Percentiles rank a stretch among this genome's conserved stretches.
phyloP scores from a whole-genome alignment of 352 stramenopile species.

The Globisporangium uncinulatum region DNA sequence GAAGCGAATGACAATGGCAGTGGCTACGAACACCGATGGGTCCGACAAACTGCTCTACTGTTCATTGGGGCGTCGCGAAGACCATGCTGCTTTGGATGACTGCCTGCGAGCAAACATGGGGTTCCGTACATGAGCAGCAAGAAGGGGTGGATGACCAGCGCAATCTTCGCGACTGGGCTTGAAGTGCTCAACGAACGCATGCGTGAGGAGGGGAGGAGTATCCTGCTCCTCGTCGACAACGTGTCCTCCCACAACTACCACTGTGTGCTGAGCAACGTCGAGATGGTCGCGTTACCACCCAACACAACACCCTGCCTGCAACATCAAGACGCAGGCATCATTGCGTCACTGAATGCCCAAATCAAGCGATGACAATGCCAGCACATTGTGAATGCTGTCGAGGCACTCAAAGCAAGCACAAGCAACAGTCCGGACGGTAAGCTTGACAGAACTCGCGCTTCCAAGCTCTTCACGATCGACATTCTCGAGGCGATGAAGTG shows the following conservation, averaged over 20 bases:
- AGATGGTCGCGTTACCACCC: too few relatives aligned
- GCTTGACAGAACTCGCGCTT: too few relatives aligned
- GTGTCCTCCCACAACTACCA: too few relatives aligned
- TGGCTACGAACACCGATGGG: conserved; percentile 26
- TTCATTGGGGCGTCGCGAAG: conserved; percentile 32
- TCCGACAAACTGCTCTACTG: conserved; percentile 25
- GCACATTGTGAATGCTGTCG: too few relatives aligned
- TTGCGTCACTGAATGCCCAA: too few relatives aligned
- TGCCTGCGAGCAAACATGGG: conserved; percentile 10
- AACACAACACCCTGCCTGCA: too few relatives aligned
- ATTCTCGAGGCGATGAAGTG: conserved; percentile 3
- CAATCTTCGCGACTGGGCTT: conserved; percentile 31
- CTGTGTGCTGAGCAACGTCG: too few relatives aligned
- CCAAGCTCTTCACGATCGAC: conserved; percentile 14
- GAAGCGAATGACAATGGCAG: conserved; percentile 20
- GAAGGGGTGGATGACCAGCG: conserved; percentile 26
- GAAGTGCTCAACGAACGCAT: conserved; percentile 19
- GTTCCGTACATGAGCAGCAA: conserved; percentile 23
- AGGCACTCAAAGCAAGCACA: too few relatives aligned
- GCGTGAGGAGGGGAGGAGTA: conserved; percentile 13
- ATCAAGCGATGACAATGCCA: too few relatives aligned
- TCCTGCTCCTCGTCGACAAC: conserved; percentile 10
- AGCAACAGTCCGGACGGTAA: too few relatives aligned
- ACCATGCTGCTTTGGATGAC: conserved; percentile 17
- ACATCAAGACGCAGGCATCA: too few relatives aligned